Evolutionary conservation across 257 asterid species (phyloP).

Genomic region (Nicotiana benthamiana): DNA sequence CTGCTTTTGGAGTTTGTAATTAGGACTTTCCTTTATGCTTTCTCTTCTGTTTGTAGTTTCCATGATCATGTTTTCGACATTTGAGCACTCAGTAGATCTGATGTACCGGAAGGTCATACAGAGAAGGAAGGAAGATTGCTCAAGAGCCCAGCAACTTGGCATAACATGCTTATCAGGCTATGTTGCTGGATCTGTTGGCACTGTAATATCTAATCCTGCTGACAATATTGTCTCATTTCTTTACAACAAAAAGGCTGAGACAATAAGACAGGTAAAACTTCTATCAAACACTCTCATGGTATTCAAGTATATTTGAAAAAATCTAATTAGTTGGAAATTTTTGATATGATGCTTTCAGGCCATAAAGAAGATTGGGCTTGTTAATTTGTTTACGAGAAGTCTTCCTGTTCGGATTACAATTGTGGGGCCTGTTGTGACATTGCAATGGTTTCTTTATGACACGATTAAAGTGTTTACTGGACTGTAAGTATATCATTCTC

Average conservation of each 20-base stretch:
- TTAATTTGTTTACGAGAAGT: slow-evolving; percentile 35
- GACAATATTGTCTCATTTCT: slow-evolving; percentile 33
- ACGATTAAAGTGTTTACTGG: slow-evolving; percentile 34
- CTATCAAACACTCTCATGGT: background rate
- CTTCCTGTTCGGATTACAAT: slow-evolving; percentile 36
- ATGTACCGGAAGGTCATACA: slow-evolving; percentile 25
- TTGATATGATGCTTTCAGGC: slow-evolving; percentile 19
- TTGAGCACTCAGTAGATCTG: slow-evolving; percentile 33
- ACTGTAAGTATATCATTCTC: slow-evolving; percentile 20
- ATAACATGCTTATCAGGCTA: slow-evolving; percentile 43
- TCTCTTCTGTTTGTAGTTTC: slow-evolving; percentile 22
- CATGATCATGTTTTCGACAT: slow-evolving; percentile 39
- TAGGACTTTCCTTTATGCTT: background rate
- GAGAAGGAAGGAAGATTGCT: slow-evolving; percentile 33
- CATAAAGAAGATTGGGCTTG: slow-evolving; percentile 27
- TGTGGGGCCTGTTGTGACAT: slow-evolving; percentile 34
- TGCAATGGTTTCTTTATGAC: slow-evolving; percentile 41
- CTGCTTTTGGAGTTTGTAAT: background rate
- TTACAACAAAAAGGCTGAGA: slow-evolving; percentile 24
- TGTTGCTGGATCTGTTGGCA: slow-evolving; percentile 38
- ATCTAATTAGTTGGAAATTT: background rate
- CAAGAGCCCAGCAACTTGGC: slow-evolving; percentile 34
- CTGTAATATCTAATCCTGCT: slow-evolving; percentile 36
- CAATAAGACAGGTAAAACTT: slow-evolving; percentile 19
- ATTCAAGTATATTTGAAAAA: background rate